These are phyloP conservation scores for Endocalyx cinctus DNA, from an alignment of 2,329 filamentous ascomycete genomes.

Conservation along the genomic window DNA sequence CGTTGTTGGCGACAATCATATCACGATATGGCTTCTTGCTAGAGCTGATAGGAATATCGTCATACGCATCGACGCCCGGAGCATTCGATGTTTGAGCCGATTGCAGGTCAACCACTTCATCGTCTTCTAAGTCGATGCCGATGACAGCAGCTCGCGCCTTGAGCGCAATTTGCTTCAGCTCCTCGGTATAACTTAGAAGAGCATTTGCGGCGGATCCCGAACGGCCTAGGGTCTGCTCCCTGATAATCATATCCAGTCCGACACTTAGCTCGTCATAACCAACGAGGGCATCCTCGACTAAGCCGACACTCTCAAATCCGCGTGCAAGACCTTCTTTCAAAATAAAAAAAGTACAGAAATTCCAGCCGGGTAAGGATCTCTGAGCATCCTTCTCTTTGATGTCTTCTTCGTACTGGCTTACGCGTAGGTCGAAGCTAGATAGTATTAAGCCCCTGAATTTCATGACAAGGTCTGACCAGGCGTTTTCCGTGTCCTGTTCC, in stretches of 20 bases:
- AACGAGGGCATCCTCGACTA: conserved; percentile 91
- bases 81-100: conserved; percentile 27
- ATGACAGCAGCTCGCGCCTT: conserved; percentile 41
- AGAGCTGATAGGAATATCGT: conserved; percentile 58
- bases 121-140: conserved; percentile 28
- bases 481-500: conserved; percentile 71
- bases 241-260: conserved; percentile 76
- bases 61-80: conserved; percentile 35
- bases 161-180: conserved; percentile 59
- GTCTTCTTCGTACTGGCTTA: conserved; percentile 93
- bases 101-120: conserved; percentile 47
- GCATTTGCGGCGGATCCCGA: conserved; percentile 65
- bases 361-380: conserved; percentile 86
- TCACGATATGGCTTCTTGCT: conserved; percentile 81
- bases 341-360: conserved; percentile 99
- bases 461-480: conserved; percentile 77
- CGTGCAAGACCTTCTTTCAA: conserved; percentile 91
- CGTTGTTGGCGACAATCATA: conserved; percentile 88
- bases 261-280: conserved; percentile 92
- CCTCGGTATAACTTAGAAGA: conserved; percentile 68
- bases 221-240: conserved; percentile 62
- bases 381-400: conserved; percentile 92
- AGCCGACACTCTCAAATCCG: conserved; percentile 91
- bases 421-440: conserved; percentile 82
- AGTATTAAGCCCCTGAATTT: conserved; percentile 87